phyloP scores from a whole-genome alignment of 2,329 filamentous ascomycete genomes.

The Apiospora kogelbergensis region DNA sequence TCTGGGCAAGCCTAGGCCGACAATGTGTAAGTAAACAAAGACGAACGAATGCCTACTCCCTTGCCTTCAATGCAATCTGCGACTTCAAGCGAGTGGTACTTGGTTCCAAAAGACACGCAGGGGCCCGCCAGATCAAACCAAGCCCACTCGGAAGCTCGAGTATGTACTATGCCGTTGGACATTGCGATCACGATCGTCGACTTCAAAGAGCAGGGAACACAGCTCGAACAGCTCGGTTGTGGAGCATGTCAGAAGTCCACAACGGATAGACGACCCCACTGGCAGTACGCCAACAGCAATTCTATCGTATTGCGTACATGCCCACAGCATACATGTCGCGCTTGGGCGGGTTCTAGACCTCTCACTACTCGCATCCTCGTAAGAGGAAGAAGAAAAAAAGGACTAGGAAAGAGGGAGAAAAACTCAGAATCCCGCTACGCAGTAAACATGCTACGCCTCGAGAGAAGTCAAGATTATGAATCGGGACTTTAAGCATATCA shows the following conservation, averaged over 20 bases:
- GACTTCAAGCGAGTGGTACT: background rate
- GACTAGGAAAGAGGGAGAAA: background rate
- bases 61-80: background rate
- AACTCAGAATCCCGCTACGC: too few species aligned
- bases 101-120: background rate
- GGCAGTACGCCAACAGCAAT: background rate
- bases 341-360: background rate
- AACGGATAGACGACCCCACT: constrained; percentile 1
- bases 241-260: background rate
- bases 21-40: background rate
- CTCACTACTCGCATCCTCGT: background rate
- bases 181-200: constrained; percentile 1
- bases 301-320: background rate
- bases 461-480: background rate
- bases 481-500: background rate
- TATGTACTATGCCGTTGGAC: background rate
- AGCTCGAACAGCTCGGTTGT: background rate
- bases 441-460: background rate
- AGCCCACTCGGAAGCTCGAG: background rate
- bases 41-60: background rate
- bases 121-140: background rate
- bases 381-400: too few species aligned
- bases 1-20: background rate
- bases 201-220: background rate
- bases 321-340: background rate